Conservation (phyloP, 1,139 yeast species). For the Arxiozyma slooffiae region DNA sequence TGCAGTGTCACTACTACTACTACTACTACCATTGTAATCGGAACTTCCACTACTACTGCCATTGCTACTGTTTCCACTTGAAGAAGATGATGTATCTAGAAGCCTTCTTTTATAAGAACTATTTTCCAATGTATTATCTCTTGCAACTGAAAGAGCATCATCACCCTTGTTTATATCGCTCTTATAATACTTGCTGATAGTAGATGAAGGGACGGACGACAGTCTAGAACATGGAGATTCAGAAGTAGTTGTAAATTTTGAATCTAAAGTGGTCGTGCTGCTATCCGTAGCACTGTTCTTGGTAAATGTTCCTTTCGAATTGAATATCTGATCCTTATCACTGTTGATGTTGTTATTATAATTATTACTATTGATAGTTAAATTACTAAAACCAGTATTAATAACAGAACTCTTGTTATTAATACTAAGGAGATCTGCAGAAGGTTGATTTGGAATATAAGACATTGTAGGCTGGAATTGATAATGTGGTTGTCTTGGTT, state of each 20-base stretch:
- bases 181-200: no score
- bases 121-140: neutral
- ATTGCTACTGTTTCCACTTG: neutral
- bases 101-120: neutral
- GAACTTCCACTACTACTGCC: neutral
- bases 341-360: neutral
- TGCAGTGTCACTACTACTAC: neutral
- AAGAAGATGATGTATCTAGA: neutral
- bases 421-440: neutral
- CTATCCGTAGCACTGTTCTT: neutral
- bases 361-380: neutral
- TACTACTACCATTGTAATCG: neutral
- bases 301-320: neutral
- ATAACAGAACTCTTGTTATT: neutral
- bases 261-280: neutral
- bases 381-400: neutral
- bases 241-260: neutral
- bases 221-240: neutral
- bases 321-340: neutral
- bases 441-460: neutral
- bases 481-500: conserved; percentile 1
- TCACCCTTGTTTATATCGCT: neutral
- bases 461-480: neutral
- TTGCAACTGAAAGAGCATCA: neutral
- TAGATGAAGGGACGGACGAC: neutral